phyloP scores from a whole-genome alignment of 75 land plant species.

The Pinus taeda region DNA sequence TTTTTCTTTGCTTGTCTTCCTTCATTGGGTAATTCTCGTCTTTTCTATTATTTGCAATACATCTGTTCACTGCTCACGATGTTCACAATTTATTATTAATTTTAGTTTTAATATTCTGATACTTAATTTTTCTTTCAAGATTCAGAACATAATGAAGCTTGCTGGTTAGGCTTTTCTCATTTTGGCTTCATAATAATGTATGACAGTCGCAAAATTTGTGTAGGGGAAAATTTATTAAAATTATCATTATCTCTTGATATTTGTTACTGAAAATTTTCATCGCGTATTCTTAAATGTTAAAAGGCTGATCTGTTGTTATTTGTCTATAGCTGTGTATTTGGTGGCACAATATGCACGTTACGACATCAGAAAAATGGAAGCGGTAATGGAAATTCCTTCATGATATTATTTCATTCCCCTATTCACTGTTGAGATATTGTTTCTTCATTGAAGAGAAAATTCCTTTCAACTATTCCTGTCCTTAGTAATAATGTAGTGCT shows the following conservation, averaged over 20 bases:
- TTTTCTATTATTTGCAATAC: background rate
- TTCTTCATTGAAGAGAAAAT: no score
- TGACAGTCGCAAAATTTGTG: background rate
- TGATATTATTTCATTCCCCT: no score
- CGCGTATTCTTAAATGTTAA: background rate
- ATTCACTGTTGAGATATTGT: no score
- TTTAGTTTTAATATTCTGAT: background rate
- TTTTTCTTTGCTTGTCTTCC: conserved; percentile 65
- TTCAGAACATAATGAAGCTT: background rate
- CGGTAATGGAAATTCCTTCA: conserved; percentile 23
- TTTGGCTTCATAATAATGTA: background rate
- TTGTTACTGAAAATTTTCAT: background rate
- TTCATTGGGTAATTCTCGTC: conserved; percentile 41
- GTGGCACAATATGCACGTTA: conserved; percentile 72
- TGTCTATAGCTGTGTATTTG: conserved; percentile 59
- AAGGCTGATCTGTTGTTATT: conserved; percentile 7
- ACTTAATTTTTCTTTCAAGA: no score
- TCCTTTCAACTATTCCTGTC: no score
- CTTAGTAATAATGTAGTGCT: no score
- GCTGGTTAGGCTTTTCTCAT: background rate
- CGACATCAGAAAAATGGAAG: conserved; percentile 58
- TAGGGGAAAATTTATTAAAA: background rate
- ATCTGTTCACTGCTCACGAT: background rate
- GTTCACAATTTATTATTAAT: background rate
- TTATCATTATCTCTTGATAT: background rate